Evolutionary conservation across 2,329 filamentous ascomycete genomes (phyloP).

Genomic region (Phaeosphaeriaceae sp.): DNA sequence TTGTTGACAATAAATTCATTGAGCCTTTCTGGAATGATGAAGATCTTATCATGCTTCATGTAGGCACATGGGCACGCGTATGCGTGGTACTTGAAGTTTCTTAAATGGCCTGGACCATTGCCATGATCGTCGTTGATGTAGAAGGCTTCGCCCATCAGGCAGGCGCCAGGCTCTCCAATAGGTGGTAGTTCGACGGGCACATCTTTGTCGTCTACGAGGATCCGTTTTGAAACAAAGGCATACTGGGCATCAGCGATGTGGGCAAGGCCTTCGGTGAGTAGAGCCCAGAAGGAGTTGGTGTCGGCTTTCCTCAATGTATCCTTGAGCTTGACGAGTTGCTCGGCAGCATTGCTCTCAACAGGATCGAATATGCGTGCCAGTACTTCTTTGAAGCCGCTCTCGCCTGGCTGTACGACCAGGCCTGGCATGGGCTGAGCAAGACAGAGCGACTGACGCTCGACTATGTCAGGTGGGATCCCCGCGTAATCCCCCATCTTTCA

Average conservation of each 20-base stretch:
- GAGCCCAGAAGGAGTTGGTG: slow-evolving; percentile 67
- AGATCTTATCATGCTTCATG: slow-evolving; percentile 75
- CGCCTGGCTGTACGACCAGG: slow-evolving; percentile 52
- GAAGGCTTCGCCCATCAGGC: slow-evolving; percentile 69
- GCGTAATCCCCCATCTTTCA: slow-evolving; percentile 40
- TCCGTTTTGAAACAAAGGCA: slow-evolving; percentile 70
- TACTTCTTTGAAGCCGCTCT: slow-evolving; percentile 51
- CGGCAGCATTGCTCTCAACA: slow-evolving; percentile 66
- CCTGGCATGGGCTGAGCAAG: slow-evolving; percentile 50
- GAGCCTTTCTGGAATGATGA: slow-evolving; percentile 68
- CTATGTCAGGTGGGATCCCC: slow-evolving; percentile 46
- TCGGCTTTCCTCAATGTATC: slow-evolving; percentile 58
- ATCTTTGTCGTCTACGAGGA: slow-evolving; percentile 64
- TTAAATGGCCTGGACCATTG: slow-evolving; percentile 56
- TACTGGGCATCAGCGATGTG: slow-evolving; percentile 69
- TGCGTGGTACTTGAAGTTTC: slow-evolving; percentile 68
- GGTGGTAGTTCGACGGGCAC: slow-evolving; percentile 66
- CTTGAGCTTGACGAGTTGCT: slow-evolving; percentile 67
- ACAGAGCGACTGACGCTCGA: slow-evolving; percentile 53
- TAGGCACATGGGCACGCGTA: slow-evolving; percentile 70
- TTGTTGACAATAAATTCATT: slow-evolving; percentile 65
- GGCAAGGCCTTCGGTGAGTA: slow-evolving; percentile 69
- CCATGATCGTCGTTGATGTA: slow-evolving; percentile 68
- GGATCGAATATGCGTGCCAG: slow-evolving; percentile 43
- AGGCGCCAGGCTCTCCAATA: slow-evolving; percentile 66